Conservation (phyloP, 2,329 filamentous ascomycete species). For the Lasiodiplodia gonubiensis region DNA sequence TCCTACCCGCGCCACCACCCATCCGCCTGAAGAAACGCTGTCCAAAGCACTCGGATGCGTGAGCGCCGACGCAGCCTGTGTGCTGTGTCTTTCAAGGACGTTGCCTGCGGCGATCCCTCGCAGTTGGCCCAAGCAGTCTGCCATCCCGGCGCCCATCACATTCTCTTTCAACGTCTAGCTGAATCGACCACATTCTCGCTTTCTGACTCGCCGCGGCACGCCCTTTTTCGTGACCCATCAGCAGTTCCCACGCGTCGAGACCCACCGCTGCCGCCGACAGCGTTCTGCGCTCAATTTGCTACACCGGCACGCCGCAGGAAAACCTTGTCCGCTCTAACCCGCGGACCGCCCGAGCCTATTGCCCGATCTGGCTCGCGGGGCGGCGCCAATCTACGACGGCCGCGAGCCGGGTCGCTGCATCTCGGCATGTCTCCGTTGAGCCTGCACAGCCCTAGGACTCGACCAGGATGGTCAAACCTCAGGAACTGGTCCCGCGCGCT, state of each 20-base stretch:
- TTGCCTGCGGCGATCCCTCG: slow-evolving; percentile 6
- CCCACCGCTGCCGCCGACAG: not conserved
- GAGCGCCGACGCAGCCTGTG: not conserved
- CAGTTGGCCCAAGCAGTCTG: not conserved
- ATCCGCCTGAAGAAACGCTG: not conserved
- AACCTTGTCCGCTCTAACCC: slow-evolving; percentile 1
- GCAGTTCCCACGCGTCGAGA: not conserved
- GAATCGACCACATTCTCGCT: not conserved
- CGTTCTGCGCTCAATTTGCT: not conserved
- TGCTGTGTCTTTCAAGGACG: not conserved
- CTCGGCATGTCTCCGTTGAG: not conserved
- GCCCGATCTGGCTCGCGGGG: not conserved
- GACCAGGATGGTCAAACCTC: not conserved
- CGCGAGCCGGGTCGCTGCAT: slow-evolving; percentile 6
- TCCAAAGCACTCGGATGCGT: not conserved
- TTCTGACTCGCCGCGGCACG: not conserved
- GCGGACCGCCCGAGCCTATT: slow-evolving; percentile 1
- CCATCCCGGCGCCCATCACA: not conserved
- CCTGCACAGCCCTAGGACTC: slow-evolving; percentile 8
- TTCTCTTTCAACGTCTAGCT: not conserved
- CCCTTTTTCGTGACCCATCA: not conserved
- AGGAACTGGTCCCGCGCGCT: not conserved
- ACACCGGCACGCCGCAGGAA: slow-evolving; percentile 4
- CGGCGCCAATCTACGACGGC: not conserved
- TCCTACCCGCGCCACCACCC: not conserved